Base-by-base conservation (phyloP, 768 basidiomycete genomes). In the Leccinum boreale region DNA sequence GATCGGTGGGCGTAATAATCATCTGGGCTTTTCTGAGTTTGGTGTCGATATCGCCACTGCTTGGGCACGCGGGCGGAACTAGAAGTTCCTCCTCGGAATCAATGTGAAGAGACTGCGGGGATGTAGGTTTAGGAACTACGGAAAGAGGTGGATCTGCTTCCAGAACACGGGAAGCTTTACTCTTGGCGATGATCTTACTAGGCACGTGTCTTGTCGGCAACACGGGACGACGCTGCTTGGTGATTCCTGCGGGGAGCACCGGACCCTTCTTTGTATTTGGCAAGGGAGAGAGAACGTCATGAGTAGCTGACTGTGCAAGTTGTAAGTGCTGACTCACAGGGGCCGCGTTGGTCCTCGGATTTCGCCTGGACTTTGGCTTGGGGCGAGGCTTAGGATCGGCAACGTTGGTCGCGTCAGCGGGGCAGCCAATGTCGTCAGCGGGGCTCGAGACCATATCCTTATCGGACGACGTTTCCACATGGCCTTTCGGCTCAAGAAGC, bases 1-100 rank as follows among this genome's bases (percentile, higher is more conserved):
- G 62, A 44, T 63, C 59, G 45, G 33, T 33, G 29, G 50, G 60
- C 42, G 59, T 53, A 58, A 53, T 44, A 44, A 44, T 19, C 19
- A 44, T 57, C 52, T 52, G 52, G 24, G 53, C 56, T 23, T 58
- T 57, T 53, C 62, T 68, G 52, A 66, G 64, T 55, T 64, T 64
- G 44, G 65, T 64, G 58, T 63, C 71, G 53, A 67, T 65, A 62
- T 73, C 76, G 45, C 62, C 61, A 67, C 69, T 44, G 42, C 42
- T 61, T 51, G 50, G 24, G 47, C 54, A 49, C 52, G 61, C 59
- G 66, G 65, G 46, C 57, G 66, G 65, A 58, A 53, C 62, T 58
- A 60, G 28, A 28, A n/a, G 39, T 39, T 23, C 45, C 31, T 52
- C 35, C 59, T 61, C 56, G 62, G 62, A 9, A 51, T 55, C 52